Percentiles rank a stretch among this genome's conserved stretches.
Conservation (phyloP, 2,329 filamentous ascomycete species). For the Alternaria sp. region DNA sequence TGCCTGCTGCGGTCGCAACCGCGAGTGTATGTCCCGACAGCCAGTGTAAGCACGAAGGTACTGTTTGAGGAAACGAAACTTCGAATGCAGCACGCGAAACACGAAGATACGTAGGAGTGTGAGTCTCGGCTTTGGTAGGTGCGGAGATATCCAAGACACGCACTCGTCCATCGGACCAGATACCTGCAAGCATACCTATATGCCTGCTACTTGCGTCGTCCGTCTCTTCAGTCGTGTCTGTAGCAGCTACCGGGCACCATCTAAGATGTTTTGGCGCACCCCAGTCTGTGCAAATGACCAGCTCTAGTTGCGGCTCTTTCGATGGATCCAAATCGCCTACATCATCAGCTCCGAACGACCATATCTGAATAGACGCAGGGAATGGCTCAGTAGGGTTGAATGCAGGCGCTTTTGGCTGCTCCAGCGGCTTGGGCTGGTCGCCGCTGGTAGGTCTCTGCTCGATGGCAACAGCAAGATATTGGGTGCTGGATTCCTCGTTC, state of each 20-base stretch:
- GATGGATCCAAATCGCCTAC: slow-evolving; percentile 53
- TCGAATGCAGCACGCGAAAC: slow-evolving; percentile 59
- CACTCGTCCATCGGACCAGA: slow-evolving; percentile 65
- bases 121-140: slow-evolving; percentile 6
- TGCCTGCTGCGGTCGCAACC: slow-evolving; percentile 64
- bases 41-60: slow-evolving; percentile 65
- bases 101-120: slow-evolving; percentile 45
- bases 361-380: slow-evolving; percentile 63
- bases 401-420: slow-evolving; percentile 51
- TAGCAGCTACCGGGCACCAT: slow-evolving; percentile 61
- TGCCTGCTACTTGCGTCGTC: slow-evolving; percentile 38
- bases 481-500: slow-evolving; percentile 52
- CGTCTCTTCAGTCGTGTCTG: slow-evolving; percentile 24
- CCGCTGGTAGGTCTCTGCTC: slow-evolving; percentile 27
- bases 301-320: slow-evolving; percentile 53
- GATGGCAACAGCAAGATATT: slow-evolving; percentile 63
- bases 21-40: slow-evolving; percentile 62
- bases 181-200: slow-evolving; percentile 61
- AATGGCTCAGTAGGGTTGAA: slow-evolving; percentile 59
- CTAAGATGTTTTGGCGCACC: slow-evolving; percentile 61
- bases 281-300: slow-evolving; percentile 64
- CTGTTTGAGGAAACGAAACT: slow-evolving; percentile 56
- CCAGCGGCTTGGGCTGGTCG: slow-evolving; percentile 34
- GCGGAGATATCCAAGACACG: slow-evolving; percentile 60
- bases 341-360: slow-evolving; percentile 58